phyloP scores from a whole-genome alignment of 140 eudicot genomes.

The Cichorium intybus region DNA sequence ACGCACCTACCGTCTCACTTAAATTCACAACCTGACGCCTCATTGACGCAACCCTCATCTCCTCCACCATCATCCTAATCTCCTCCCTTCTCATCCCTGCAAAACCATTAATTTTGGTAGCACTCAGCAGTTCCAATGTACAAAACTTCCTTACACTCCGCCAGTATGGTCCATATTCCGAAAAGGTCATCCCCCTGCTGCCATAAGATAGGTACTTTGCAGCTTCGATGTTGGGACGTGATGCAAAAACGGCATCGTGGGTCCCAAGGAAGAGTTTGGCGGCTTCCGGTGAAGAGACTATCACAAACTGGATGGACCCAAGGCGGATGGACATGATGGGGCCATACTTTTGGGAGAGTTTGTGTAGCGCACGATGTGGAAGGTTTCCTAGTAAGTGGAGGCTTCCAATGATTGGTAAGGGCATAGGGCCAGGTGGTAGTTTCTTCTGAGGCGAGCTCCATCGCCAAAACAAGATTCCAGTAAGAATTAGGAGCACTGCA shows the following conservation, averaged over 20 bases:
- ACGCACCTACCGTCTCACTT: background rate
- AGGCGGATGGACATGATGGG: too few relatives aligned
- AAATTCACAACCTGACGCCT: constrained; percentile 9
- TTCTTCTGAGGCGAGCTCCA: background rate
- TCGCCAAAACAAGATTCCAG: background rate
- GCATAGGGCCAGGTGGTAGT: constrained; percentile 11
- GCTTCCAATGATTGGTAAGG: constrained; percentile 7
- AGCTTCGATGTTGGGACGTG: constrained; percentile 3
- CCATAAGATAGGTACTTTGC: constrained; percentile 17
- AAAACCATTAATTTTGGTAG: constrained; percentile 3
- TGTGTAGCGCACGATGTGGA: constrained; percentile 19
- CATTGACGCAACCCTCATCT: background rate
- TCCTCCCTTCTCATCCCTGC: constrained; percentile 22
- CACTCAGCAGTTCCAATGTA: constrained; percentile 4
- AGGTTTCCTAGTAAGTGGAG: constrained; percentile 15
- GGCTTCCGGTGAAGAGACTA: too few relatives aligned
- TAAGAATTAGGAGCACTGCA: too few relatives aligned
- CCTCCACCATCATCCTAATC: constrained; percentile 1
- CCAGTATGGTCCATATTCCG: constrained; percentile 19
- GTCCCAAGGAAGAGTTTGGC: constrained; percentile 19
- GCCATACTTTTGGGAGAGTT: too few relatives aligned
- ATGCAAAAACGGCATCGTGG: constrained; percentile 23
- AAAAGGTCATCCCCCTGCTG: constrained; percentile 8
- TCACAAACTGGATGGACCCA: too few relatives aligned
- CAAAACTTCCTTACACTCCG: constrained; percentile 11